These are phyloP conservation scores for Calonectria naviculata DNA, from an alignment of 2,329 filamentous ascomycete genomes.

Conservation along the genomic window DNA sequence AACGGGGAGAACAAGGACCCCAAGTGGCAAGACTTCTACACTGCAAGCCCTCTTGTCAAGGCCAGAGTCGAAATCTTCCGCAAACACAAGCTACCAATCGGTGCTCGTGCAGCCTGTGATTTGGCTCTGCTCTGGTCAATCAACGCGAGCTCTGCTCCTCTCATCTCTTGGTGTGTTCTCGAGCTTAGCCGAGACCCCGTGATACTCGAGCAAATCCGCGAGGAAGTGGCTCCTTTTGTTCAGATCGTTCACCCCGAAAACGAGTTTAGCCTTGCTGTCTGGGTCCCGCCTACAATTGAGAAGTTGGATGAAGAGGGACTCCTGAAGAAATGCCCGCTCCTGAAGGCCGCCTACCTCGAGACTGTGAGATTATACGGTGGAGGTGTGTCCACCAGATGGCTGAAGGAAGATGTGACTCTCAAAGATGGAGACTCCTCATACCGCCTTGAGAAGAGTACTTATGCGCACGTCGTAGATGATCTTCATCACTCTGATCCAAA, in stretches of 20 bases:
- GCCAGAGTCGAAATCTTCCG: conserved; percentile 44
- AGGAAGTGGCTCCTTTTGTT: conserved; percentile 50
- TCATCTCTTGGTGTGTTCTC: conserved; percentile 54
- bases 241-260: conserved; percentile 46
- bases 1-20: conserved; percentile 44
- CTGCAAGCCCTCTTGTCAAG: conserved; percentile 47
- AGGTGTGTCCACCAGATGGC: conserved; percentile 43
- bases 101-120: conserved; percentile 48
- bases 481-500: conserved; percentile 49
- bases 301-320: conserved; percentile 50
- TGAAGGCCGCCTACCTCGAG: conserved; percentile 54
- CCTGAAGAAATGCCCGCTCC: conserved; percentile 48
- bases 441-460: conserved; percentile 48
- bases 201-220: conserved; percentile 50
- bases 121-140: conserved; percentile 51
- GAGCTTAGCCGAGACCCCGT: conserved; percentile 52
- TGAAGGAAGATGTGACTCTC: conserved; percentile 47
- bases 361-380: conserved; percentile 52
- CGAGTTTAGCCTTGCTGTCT: conserved; percentile 49
- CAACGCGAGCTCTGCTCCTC: conserved; percentile 50
- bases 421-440: conserved; percentile 38
- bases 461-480: conserved; percentile 47
- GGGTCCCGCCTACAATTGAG: conserved; percentile 47
- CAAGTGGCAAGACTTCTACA: conserved; percentile 51
- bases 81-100: conserved; percentile 42